phyloP scores from a whole-genome alignment of 1,284 basidiomycete species.

The Cutaneotrichosporon dermatis region DNA sequence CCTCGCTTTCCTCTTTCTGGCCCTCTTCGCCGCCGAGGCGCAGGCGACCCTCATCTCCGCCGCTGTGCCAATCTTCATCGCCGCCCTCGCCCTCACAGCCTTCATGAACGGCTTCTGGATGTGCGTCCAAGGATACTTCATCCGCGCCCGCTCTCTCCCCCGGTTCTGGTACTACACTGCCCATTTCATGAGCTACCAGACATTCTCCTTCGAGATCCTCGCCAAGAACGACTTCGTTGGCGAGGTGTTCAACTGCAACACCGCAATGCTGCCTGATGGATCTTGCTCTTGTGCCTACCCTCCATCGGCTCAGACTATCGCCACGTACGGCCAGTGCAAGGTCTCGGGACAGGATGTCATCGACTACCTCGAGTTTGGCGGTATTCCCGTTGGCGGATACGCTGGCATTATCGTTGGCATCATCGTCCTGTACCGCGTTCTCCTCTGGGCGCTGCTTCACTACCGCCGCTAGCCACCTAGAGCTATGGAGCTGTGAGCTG shows the following conservation, averaged over 20 bases:
- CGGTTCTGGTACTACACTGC: conserved; percentile 18
- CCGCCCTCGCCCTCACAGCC: conserved; percentile 56
- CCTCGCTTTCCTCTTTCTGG: conserved; percentile 57
- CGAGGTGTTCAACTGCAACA: conserved; percentile 52
- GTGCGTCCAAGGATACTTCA: conserved; percentile 43
- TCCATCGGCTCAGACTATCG: conserved; percentile 33
- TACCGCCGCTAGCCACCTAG: not conserved
- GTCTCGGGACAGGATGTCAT: conserved; percentile 39
- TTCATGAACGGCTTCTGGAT: conserved; percentile 65
- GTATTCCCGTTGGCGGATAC: conserved; percentile 27
- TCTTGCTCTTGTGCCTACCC: conserved; percentile 16
- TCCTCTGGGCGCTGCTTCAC: conserved; percentile 28
- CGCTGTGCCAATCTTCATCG: conserved; percentile 59
- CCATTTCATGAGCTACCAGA: conserved; percentile 47
- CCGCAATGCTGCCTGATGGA: conserved; percentile 10
- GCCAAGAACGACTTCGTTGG: conserved; percentile 56
- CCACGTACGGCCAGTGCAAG: conserved; percentile 50
- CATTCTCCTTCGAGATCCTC: conserved; percentile 51
- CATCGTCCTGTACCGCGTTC: conserved; percentile 38
- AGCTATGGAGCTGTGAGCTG: not conserved
- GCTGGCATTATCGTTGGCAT: conserved; percentile 45
- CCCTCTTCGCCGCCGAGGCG: conserved; percentile 58
- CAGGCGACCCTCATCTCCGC: conserved; percentile 57
- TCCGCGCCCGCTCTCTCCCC: conserved; percentile 14
- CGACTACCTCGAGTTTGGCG: conserved; percentile 27